phyloP scores from a whole-genome alignment of 192 early-diverging fungal species.

The Entomortierella lignicola region DNA sequence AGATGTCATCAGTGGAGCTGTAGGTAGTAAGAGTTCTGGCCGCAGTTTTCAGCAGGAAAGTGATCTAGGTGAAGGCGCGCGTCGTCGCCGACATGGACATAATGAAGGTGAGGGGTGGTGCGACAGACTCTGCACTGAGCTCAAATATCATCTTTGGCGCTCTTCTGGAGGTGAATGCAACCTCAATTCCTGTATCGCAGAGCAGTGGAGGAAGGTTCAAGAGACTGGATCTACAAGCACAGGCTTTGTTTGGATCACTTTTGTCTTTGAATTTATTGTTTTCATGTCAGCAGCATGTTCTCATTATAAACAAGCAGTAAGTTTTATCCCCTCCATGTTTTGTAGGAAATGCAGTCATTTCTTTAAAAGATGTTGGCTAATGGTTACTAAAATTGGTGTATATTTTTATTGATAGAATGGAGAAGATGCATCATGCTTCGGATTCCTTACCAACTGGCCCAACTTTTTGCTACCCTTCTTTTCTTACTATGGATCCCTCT shows the following conservation, averaged over 20 bases:
- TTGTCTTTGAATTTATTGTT: constrained; percentile 21
- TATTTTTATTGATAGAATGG: background rate
- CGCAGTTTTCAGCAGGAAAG: too few relatives aligned
- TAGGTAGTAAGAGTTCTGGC: too few relatives aligned
- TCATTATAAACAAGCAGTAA: constrained; percentile 3
- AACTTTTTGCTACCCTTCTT: constrained; percentile 43
- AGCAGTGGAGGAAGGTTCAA: constrained; percentile 15
- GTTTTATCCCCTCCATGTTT: background rate
- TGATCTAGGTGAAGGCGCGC: too few relatives aligned
- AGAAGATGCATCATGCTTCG: constrained; percentile 1
- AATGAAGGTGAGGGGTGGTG: constrained; percentile 1
- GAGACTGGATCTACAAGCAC: constrained; percentile 31
- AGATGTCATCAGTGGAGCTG: background rate
- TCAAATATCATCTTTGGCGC: constrained; percentile 6
- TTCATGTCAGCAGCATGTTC: constrained; percentile 20
- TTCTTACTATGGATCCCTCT: constrained; percentile 39
- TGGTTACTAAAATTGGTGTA: too few relatives aligned
- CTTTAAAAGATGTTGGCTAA: too few relatives aligned
- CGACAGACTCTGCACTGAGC: background rate
- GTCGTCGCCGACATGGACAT: too few relatives aligned
- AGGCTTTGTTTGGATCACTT: constrained; percentile 34
- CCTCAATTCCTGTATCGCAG: background rate
- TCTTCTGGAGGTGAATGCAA: background rate
- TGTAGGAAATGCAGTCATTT: too few relatives aligned
- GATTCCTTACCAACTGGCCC: constrained; percentile 37